Evolutionary conservation across 2,329 filamentous ascomycete species (phyloP).

Genomic region (Aureobasidium leucospermi): DNA sequence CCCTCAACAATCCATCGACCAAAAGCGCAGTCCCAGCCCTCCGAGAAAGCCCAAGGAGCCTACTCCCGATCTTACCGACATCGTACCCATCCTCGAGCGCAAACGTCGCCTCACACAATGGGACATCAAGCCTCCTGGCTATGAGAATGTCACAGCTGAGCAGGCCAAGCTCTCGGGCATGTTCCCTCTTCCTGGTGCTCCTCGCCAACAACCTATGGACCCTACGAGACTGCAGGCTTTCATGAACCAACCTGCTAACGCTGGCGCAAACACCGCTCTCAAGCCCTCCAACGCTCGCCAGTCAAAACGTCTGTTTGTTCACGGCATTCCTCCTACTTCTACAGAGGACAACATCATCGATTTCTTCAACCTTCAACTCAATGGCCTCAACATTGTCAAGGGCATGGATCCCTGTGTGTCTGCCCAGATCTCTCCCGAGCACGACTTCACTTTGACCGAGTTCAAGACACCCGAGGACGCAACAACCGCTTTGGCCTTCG

Average conservation of each 20-base stretch:
- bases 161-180: conserved; percentile 97
- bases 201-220: conserved; percentile 91
- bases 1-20: conserved; percentile 27
- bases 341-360: conserved; percentile 68
- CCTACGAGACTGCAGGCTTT: conserved; percentile 89
- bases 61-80: conserved; percentile 85
- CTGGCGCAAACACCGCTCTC: conserved; percentile 64
- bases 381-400: conserved; percentile 88
- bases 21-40: conserved; percentile 67
- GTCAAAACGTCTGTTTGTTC: conserved; percentile 81
- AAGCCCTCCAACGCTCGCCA: conserved; percentile 92
- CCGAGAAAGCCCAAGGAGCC: conserved; percentile 88
- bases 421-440: conserved; percentile 73
- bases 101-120: conserved; percentile 94
- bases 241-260: conserved; percentile 79
- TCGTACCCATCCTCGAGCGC: conserved; percentile 73
- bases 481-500: conserved; percentile 82
- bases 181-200: conserved; percentile 95
- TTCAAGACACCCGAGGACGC: conserved; percentile 84
- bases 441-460: conserved; percentile 77
- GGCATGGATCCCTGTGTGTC: conserved; percentile 76
- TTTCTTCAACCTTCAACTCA: conserved; percentile 96
- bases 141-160: conserved; percentile 96
- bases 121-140: conserved; percentile 98
- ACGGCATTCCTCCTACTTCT: conserved; percentile 68